Evolutionary conservation across 2,329 filamentous ascomycete genomes (phyloP), one percentile per base, ranked within the genome.

Genomic region (Berkeleyomyces basicola): DNA sequence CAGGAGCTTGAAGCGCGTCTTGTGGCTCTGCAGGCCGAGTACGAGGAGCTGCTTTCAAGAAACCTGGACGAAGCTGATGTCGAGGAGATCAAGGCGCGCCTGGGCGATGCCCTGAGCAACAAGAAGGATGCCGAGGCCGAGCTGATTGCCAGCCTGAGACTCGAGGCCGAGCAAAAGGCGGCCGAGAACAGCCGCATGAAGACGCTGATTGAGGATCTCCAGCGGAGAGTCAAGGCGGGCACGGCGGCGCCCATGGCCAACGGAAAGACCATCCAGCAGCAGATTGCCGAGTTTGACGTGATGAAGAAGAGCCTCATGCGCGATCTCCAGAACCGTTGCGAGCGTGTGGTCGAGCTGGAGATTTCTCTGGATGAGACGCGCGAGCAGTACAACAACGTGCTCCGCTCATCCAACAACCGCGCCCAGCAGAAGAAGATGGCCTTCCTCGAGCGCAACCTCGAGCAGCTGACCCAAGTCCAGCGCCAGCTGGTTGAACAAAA

Each of bases 361-460:
- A 99, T 99, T 70, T 95, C 89, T 43, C 82, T 99, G 59, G 93
- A 99, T 71, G 91, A 96, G 78, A 96, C 93, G 0, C 84, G 93
- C 63, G 93, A 99, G 78, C 93, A 99, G 76, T 99, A 99, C 78
- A 97, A 99, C 79, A 96, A 96, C 70, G 93, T 99, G 65, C 82
- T 99, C 64, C 86, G 92, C 63, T 93, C 90, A 59, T 96, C 90
- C 68, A 99, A 99, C 79, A 97, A 95, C 79, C 87, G 93, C 65
- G 92, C 93, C 33, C 93, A 99, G 77, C 93, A 99, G 76, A 99
- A 99, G 87, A 99, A 99, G 82, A 97, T 99, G 88, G 95, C 93
- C 14, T 99, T 99, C 81, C 77, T 99, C 59, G 93, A 99, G 78
- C 87, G 93, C 71, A 99, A 99, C 72, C 83, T 99, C 47, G 93